These are phyloP conservation scores for Discostella stelligeroides DNA, from an alignment of 108 stramenopile genomes.

Conservation along the genomic window DNA sequence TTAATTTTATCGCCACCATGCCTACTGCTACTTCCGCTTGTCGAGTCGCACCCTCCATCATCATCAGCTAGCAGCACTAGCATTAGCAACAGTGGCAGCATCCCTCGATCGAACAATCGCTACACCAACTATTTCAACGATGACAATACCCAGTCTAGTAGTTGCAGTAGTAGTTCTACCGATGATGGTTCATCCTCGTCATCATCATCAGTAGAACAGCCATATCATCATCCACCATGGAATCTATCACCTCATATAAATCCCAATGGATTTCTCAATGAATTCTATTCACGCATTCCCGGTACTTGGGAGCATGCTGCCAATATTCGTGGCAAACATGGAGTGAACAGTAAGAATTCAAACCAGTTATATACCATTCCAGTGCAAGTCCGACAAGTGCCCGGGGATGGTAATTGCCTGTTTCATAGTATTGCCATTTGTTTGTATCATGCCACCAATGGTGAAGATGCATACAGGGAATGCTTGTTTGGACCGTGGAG, in stretches of 20 bases:
- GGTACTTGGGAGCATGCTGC: constrained; percentile 21
- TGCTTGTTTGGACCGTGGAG: constrained; percentile 10
- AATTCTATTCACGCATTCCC: constrained; percentile 19
- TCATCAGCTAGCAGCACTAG: background rate
- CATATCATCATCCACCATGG: constrained; percentile 40
- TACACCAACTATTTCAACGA: background rate
- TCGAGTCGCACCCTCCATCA: background rate
- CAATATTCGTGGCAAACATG: constrained; percentile 1
- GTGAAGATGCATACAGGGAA: background rate
- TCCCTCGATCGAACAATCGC: constrained; percentile 12
- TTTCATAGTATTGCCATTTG: constrained; percentile 44
- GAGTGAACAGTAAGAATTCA: background rate
- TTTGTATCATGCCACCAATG: constrained; percentile 2
- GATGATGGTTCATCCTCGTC: background rate
- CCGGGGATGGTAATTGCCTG: constrained; percentile 60
- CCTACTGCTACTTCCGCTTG: too few relatives aligned
- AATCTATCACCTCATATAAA: constrained; percentile 43
- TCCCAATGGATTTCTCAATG: constrained; percentile 31
- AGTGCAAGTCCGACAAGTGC: constrained; percentile 47
- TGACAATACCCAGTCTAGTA: too few relatives aligned
- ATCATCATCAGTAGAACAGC: background rate
- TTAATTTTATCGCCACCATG: background rate
- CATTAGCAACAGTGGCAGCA: too few relatives aligned
- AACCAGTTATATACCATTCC: constrained; percentile 1
- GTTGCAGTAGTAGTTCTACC: too few relatives aligned